These are phyloP conservation scores for Ustilago shanxiensis DNA, from an alignment of 1,284 basidiomycete genomes.

Conservation along the genomic window DNA sequence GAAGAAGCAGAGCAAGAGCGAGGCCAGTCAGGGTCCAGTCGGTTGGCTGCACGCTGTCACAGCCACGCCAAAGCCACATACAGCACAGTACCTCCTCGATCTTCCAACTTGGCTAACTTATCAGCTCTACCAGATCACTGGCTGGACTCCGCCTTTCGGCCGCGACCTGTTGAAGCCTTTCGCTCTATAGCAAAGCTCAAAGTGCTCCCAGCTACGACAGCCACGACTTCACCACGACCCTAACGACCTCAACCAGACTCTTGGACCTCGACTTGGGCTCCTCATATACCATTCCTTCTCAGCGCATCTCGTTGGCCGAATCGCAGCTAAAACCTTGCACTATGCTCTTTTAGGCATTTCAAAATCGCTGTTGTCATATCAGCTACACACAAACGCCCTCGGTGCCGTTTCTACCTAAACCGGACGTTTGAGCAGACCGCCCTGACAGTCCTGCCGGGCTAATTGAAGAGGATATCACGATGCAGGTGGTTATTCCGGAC, in stretches of 20 bases:
- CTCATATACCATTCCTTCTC: not conserved
- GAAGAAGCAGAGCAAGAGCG: not conserved
- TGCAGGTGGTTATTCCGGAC: constrained; percentile 68
- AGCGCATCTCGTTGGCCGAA: not conserved
- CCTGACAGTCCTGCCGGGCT: not conserved
- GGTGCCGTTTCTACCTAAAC: not conserved
- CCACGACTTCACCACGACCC: not conserved
- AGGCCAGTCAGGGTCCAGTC: not conserved
- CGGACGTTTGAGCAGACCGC: not conserved
- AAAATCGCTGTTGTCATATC: no score
- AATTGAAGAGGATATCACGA: not conserved
- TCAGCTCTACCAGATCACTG: not conserved
- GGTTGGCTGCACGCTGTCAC: not conserved
- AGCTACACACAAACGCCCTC: not conserved
- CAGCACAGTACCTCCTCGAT: no score
- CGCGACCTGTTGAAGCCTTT: not conserved
- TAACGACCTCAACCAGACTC: not conserved
- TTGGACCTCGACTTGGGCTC: not conserved
- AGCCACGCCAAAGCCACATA: constrained; percentile 1
- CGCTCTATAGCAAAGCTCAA: not conserved
- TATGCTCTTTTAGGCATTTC: not conserved
- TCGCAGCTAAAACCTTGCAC: not conserved
- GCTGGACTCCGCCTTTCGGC: not conserved
- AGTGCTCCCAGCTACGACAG: not conserved
- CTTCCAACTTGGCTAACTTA: not conserved